phyloP scores from a whole-genome alignment of 2,329 filamentous ascomycete genomes.

The Scedosporium minutisporum region DNA sequence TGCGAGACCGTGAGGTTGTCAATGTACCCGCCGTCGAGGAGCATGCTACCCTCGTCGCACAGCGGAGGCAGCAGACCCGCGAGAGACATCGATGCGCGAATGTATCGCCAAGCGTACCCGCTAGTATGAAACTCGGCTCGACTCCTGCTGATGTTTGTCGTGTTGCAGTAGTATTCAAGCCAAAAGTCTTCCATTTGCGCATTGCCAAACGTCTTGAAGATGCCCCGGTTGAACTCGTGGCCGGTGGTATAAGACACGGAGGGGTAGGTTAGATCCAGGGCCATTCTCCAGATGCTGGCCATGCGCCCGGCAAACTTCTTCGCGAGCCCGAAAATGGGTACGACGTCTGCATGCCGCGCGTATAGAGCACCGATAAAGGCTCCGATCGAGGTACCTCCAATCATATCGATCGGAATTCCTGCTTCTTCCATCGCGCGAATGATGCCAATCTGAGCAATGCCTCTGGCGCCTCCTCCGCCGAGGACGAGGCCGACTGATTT shows the following conservation, averaged over 20 bases:
- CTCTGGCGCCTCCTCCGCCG: slow-evolving; percentile 84
- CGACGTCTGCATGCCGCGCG: slow-evolving; percentile 89
- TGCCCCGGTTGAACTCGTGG: slow-evolving; percentile 96
- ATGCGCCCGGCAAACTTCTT: slow-evolving; percentile 99
- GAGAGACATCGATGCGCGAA: slow-evolving; percentile 92
- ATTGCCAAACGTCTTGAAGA: slow-evolving; percentile 97
- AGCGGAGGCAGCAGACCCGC: slow-evolving; percentile 86
- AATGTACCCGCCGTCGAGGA: slow-evolving; percentile 91
- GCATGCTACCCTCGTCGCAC: slow-evolving; percentile 94
- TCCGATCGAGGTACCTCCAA: slow-evolving; percentile 93
- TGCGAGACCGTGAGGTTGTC: slow-evolving; percentile 95
- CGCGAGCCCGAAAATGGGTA: slow-evolving; percentile 90
- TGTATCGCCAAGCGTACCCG: slow-evolving; percentile 95
- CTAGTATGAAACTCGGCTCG: slow-evolving; percentile 87
- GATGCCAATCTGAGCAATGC: slow-evolving; percentile 86
- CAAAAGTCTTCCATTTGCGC: slow-evolving; percentile 98
- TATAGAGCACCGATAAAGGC: slow-evolving; percentile 93
- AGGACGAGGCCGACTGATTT: slow-evolving; percentile 92
- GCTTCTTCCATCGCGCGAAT: slow-evolving; percentile 93
- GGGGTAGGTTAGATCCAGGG: slow-evolving; percentile 89
- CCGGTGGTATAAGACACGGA: slow-evolving; percentile 96
- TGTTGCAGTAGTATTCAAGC: slow-evolving; percentile 98
- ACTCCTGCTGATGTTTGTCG: slow-evolving; percentile 95
- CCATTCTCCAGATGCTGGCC: slow-evolving; percentile 98
- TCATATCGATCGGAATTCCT: slow-evolving; percentile 88